These are phyloP conservation scores for Podospora sp. DNA, from an alignment of 495 filamentous ascomycete genomes.

Conservation along the genomic window DNA sequence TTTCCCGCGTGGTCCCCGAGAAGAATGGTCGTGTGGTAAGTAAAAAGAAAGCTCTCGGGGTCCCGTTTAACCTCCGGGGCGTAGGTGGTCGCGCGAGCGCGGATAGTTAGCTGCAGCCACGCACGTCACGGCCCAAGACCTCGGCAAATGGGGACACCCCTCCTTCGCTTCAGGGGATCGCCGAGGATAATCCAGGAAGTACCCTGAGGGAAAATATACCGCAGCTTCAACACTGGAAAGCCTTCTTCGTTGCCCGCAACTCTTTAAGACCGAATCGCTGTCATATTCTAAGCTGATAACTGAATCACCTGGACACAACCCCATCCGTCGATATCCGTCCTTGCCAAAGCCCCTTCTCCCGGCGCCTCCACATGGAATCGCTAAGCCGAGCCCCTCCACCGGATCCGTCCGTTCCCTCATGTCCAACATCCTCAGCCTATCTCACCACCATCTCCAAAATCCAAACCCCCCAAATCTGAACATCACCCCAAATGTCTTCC, in stretches of 20 bases:
- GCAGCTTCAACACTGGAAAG: background rate
- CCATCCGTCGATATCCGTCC: background rate
- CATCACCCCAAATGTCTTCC: no score
- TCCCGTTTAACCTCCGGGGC: background rate
- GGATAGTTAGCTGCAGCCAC: slow-evolving; percentile 24
- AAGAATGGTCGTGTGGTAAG: background rate
- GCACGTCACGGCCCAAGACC: slow-evolving; percentile 36
- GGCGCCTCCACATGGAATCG: background rate
- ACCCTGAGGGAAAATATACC: background rate
- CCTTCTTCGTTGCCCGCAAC: no score
- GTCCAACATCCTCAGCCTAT: background rate
- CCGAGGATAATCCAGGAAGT: slow-evolving; percentile 1
- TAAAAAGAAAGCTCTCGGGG: slow-evolving; percentile 7
- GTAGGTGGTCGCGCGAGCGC: background rate
- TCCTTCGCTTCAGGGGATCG: slow-evolving; percentile 1
- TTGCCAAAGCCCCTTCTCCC: background rate
- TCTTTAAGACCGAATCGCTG: no score
- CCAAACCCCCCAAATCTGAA: no score
- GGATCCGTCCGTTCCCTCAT: background rate
- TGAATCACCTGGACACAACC: background rate
- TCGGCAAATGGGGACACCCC: slow-evolving; percentile 36
- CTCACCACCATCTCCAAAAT: background rate
- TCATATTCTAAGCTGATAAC: background rate
- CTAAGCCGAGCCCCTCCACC: background rate
- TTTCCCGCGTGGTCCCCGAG: background rate